Percentiles rank a stretch among this genome's conserved stretches.
Evolutionary conservation across 495 filamentous ascomycete species (phyloP).

Genomic region (Talaromyces nanjingensis): DNA sequence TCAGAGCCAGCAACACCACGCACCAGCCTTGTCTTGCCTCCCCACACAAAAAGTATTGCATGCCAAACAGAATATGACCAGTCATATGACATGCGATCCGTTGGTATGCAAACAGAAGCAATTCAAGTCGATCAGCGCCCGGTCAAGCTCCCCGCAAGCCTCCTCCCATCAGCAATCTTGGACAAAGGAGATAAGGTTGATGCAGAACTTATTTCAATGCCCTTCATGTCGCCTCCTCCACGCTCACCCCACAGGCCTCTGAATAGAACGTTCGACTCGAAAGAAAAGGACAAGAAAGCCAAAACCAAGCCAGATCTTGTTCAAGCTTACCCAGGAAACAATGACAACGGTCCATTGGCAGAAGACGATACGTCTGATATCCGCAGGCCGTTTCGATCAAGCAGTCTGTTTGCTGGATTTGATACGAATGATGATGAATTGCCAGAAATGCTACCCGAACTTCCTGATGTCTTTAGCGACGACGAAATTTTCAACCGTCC

Average conservation of each 20-base stretch:
- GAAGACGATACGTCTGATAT: slow-evolving; percentile 48
- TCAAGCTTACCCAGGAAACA: slow-evolving; percentile 73
- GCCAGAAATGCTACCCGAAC: slow-evolving; percentile 17
- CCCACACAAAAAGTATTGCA: slow-evolving; percentile 54
- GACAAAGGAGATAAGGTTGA: slow-evolving; percentile 19
- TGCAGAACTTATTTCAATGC: slow-evolving; percentile 14
- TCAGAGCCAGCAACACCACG: slow-evolving; percentile 59
- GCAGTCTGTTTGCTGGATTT: slow-evolving; percentile 82
- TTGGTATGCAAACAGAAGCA: slow-evolving; percentile 78
- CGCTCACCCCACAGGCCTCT: slow-evolving; percentile 21
- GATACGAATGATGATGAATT: slow-evolving; percentile 47
- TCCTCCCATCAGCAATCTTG: slow-evolving; percentile 62
- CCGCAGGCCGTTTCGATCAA: slow-evolving; percentile 65
- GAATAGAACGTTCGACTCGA: slow-evolving; percentile 16
- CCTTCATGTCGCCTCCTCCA: slow-evolving; percentile 31
- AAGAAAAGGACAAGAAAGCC: slow-evolving; percentile 10
- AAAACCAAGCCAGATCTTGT: slow-evolving; percentile 33
- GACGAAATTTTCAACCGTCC: slow-evolving; percentile 39
- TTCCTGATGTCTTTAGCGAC: slow-evolving; percentile 39
- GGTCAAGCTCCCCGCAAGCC: slow-evolving; percentile 65
- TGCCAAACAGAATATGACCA: slow-evolving; percentile 44
- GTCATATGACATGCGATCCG: slow-evolving; percentile 34
- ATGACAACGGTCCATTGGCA: slow-evolving; percentile 71
- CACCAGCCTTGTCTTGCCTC: slow-evolving; percentile 53
- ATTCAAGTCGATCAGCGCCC: slow-evolving; percentile 72